Base-by-base conservation (phyloP, 2,329 filamentous ascomycete species). In the Dissoconium aciculare region DNA sequence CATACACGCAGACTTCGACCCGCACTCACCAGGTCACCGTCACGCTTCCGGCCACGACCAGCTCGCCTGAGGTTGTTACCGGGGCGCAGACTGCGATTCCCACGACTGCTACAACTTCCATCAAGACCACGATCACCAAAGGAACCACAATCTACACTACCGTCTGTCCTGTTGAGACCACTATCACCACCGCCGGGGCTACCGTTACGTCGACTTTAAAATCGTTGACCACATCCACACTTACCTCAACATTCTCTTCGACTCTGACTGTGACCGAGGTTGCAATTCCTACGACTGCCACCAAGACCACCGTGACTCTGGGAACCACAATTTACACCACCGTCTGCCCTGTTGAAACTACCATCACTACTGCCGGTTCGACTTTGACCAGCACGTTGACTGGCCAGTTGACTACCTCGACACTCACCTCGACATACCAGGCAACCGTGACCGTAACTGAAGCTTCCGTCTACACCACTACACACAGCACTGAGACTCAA, bases 381-480 rank as follows among this genome's bases (percentile, higher is more conserved):
- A 43, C 40, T 4, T 19, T 41, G 10, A 43, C 40, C n/a, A 39
- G 33, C 16, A 39, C 38, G 4, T 37, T 33, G 26, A 29, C 28
- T 19, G 33, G 34, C 31, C 36, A 32, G 16, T n/a, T n/a, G n/a
- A 41, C 36, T 2, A 39, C 28, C 9, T 37, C 32, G 4, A 43
- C 38, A 5, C 15, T 40, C 11, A 43, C 40, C 8, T 35, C 37
- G 8, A 39, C 37, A 4, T 33, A 33, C 15, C 32, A 28, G 13
- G 37, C 36, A 2, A 36, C 39, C 6, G 30, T 39, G 9, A 42
- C 40, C 4, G 23, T 39, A 23, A 23, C 19, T n/a, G 8, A 23
- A 8, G 19, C 19, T n/a, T 33, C 31, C 11, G 31, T 15, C 14
- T 33, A n/a, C n/a, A n/a, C n/a, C n/a, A n/a, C n/a, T n/a, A n/a